Evolutionary conservation across 495 filamentous ascomycete genomes (phyloP).

Genomic region (Parathielavia appendiculata): DNA sequence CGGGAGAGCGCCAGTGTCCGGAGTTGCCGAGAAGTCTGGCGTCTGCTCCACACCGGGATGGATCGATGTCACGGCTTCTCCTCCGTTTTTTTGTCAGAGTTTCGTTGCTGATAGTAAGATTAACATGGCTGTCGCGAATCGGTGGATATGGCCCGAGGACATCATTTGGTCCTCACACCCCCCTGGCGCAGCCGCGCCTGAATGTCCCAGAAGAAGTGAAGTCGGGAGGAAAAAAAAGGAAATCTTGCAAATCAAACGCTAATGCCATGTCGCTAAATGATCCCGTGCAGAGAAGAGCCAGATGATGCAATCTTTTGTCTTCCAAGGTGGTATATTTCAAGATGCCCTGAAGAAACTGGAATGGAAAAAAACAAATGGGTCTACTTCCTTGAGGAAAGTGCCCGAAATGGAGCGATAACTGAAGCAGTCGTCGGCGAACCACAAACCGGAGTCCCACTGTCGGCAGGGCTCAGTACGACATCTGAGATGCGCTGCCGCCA

Average conservation of each 20-base stretch:
- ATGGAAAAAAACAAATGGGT: slow-evolving; percentile 23
- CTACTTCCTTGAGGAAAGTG: slow-evolving; percentile 12
- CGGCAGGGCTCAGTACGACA: slow-evolving; percentile 32
- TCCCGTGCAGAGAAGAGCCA: slow-evolving; percentile 31
- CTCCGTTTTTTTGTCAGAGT: slow-evolving; percentile 15
- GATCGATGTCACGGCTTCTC: background rate
- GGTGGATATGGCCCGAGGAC: slow-evolving; percentile 19
- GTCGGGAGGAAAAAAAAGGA: slow-evolving; percentile 19
- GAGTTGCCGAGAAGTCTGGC: slow-evolving; percentile 5
- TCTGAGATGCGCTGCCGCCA: slow-evolving; percentile 25
- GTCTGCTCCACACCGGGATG: slow-evolving; percentile 6
- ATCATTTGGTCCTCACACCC: slow-evolving; percentile 14
- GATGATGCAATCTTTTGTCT: slow-evolving; percentile 39
- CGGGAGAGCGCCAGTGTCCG: background rate
- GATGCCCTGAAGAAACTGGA: slow-evolving; percentile 29
- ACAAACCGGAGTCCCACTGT: slow-evolving; percentile 11
- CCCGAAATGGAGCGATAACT: slow-evolving; percentile 14
- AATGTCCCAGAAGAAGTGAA: slow-evolving; percentile 19
- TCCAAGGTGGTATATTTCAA: slow-evolving; percentile 34
- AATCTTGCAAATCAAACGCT: slow-evolving; percentile 30
- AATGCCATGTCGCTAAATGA: slow-evolving; percentile 39
- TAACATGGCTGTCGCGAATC: slow-evolving; percentile 27
- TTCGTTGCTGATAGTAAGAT: slow-evolving; percentile 19
- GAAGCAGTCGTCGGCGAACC: slow-evolving; percentile 15
- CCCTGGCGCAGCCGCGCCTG: slow-evolving; percentile 19